Evolutionary conservation across 176 grass and related monocot species (phyloP), one percentile per base, ranked within the genome.

Genomic region (Saccharum spontaneum): DNA sequence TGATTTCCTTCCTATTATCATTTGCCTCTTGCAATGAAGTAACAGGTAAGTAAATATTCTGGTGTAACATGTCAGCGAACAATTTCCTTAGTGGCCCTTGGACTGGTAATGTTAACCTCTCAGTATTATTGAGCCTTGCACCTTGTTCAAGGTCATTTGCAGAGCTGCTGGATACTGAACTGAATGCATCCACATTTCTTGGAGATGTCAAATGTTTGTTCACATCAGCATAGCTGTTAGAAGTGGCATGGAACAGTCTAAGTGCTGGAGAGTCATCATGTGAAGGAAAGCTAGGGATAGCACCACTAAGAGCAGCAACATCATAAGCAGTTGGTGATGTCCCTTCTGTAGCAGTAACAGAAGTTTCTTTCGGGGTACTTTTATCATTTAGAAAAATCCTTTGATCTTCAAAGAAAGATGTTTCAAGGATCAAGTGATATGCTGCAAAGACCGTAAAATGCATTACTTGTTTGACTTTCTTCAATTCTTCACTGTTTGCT

Each of bases 341-440:
- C 31, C 76, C 85, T 69, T 62, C 86, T 43, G 38, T 84, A 69
- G 70, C 1, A 7, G 38, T 75, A 86, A 68, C 13, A 73, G 55
- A 84, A 84, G 69, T 78, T 84, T 80, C 82, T 81, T 82, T 79
- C 13, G 67, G 17, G 74, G 71, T 41, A 82, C 71, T 84, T 78
- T 78, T 86, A 84, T 89, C 87, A 36, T 90, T 81, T 54, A 90
- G 86, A 72, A 92, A 92, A 45, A 92, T 73, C 64, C 91, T 90
- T 84, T 94, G 91, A 87, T 97, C 92, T 88, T 90, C 90, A 75
- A 97, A 94, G 77, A 97, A 97, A 64, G 91, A 94, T 15, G 94
- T 92, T 88, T 97, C 94, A 79, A 91, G 90, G 37, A 97, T 94
- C 89, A 97, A 90, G 37, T 97, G 87, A 67, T 97, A 97, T 37